phyloP scores from a whole-genome alignment of 306 rosid genomes.

The Vachellia collinsii region DNA sequence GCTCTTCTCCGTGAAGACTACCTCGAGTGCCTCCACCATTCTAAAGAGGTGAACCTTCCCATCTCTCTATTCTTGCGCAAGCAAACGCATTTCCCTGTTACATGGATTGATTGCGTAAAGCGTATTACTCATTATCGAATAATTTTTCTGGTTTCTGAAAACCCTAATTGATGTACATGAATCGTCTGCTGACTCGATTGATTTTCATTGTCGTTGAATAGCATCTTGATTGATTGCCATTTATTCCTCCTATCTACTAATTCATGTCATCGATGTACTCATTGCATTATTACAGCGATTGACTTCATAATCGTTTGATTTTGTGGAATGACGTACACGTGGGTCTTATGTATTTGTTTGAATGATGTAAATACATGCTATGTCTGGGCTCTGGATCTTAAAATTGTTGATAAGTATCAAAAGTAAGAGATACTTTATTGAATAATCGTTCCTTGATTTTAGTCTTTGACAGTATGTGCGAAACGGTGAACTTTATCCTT shows the following conservation, averaged over 20 bases:
- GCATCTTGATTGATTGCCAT: neutral
- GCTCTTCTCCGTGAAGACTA: slow-evolving; percentile 95
- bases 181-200: neutral
- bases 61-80: neutral
- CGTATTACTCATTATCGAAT: neutral
- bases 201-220: neutral
- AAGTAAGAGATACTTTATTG: slow-evolving; percentile 12
- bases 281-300: neutral
- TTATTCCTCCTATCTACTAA: neutral
- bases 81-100: neutral
- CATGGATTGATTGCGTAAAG: neutral
- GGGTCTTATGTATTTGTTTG: neutral
- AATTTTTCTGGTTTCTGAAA: neutral
- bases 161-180: slow-evolving; percentile 25
- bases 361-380: neutral
- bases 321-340: neutral
- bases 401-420: neutral
- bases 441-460: neutral
- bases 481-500: neutral
- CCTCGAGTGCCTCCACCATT: slow-evolving; percentile 96
- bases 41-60: slow-evolving; percentile 74
- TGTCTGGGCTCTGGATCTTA: slow-evolving; percentile 26
- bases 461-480: neutral
- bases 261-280: neutral
- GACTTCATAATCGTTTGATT: too few relatives aligned